Base-by-base conservation (phyloP, 805 yeast genomes). In the Nakazawaea holstii region DNA sequence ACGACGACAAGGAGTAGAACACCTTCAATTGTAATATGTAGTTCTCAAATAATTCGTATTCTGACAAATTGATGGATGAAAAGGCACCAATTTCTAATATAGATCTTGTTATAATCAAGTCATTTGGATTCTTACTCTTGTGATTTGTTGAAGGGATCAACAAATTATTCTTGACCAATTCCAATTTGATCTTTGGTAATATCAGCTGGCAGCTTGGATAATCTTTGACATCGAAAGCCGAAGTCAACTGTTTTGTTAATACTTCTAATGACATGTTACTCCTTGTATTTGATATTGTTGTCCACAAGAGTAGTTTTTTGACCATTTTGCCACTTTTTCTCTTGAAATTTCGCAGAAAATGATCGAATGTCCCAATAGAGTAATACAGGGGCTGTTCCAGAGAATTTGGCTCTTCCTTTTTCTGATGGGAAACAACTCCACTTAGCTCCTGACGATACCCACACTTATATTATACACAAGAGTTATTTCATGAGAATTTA, bases 71-170 rank as follows among this genome's bases (percentile, higher is more conserved):
- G 52, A 94, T 80, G 43, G 91, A 77, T 14, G 87, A 77, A 45
- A 92, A 70, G 0, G 96, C 95, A 10, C 96, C 97, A 50, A 90
- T 79, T 64, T 94, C 98, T 43, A 94, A 70, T 38, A 92, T 85
- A 36, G 85, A 80, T 55, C 95, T 82, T 7, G 96, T 81, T 35
- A 89, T 87, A 51, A 76, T 72, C 49, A 90, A 74, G 66, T 91
- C 97, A 49, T 76, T 77, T 32, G 80, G 61, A 48, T 74, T 74
- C 15, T 58, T 52, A 10, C 57, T 66, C 63, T 56, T 65, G 44
- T 53, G 64, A 47, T 64, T 57, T 45, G 66, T 71, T 6, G 60
- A 45, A 15, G 97, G 97, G 26, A 90, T 79, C 50, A 94, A 76
- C 39, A 92, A 69, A 52, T 84, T 80, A 54, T 82, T 82, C 60